Base-by-base conservation (phyloP, 2,329 filamentous ascomycete genomes). In the Sordariomycetes sp. region DNA sequence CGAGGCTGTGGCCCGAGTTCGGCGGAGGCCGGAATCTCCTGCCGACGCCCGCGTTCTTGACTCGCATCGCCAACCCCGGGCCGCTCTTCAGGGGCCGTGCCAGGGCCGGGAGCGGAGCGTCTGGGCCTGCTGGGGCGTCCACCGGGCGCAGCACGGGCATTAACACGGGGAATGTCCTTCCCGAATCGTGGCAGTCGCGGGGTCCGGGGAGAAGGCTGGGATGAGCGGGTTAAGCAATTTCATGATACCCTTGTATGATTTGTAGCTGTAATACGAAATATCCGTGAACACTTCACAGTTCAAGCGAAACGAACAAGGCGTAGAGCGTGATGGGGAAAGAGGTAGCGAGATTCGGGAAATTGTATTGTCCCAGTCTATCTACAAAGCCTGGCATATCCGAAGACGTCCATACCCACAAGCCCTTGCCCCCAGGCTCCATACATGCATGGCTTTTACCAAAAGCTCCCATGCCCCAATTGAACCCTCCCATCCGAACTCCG, bases 1-100 rank as follows among this genome's bases (percentile, higher is more conserved):
- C 89, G 2, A 82, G 89, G 54, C 79, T 97, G 50, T 97, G 91
- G 78, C 94, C 94, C 5, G 84, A 89, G 58, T 94, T 94, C 68
- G 93, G 91, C 35, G 89, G 89, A 59, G 94, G 94, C 0, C 78
- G 76, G 56, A 96, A 92, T 67, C 79, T 87, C 54, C 77, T 97
- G 40, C 76, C 79, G 16, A 94, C 91, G 0, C 94, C 94, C 2
- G 69, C 71, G 6, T 85, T 91, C 63, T 72, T 97, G 59, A 84
- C 82, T 60, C 79, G 79, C 58, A 80, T 88, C 64, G 87, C 93
- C 60, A 74, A 77, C 60, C 46, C 46, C 20, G 46, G 46, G n/a
- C n/a, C 46, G 20, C 40, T 46, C 16, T 46, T 46, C 18, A 3
- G 14, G 40, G 8, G 28, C 8, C 28, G 28, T 32, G 40, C 40